Evolutionary conservation across 225 moss, liverwort and hornwort species (phyloP).

Genomic region (Marchantia paleacea): DNA sequence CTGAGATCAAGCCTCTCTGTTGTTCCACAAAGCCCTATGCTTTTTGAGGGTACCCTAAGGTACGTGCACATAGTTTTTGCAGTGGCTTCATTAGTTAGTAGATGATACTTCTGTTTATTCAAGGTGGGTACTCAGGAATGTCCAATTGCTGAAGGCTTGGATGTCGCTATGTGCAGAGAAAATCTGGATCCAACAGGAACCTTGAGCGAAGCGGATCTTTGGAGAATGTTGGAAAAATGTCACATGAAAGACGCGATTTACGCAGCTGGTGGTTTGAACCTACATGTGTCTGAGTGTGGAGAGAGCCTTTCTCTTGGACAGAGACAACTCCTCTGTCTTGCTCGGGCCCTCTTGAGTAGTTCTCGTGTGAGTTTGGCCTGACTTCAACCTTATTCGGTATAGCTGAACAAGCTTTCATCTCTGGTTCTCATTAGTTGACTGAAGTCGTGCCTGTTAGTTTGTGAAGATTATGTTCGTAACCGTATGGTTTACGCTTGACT

Average conservation of each 20-base stretch:
- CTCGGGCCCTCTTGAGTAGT: slow-evolving; percentile 78
- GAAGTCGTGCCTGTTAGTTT: background rate
- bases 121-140: background rate
- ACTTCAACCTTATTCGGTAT: background rate
- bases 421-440: background rate
- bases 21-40: slow-evolving; percentile 91
- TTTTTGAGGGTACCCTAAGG: slow-evolving; percentile 91
- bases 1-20: slow-evolving; percentile 76
- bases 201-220: slow-evolving; percentile 55
- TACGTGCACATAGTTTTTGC: slow-evolving; percentile 12
- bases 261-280: slow-evolving; percentile 66
- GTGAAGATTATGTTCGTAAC: background rate
- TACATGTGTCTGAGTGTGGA: slow-evolving; percentile 71
- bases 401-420: background rate
- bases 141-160: background rate
- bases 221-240: slow-evolving; percentile 88
- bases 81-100: background rate
- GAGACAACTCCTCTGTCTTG: slow-evolving; percentile 85
- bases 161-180: slow-evolving; percentile 45
- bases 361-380: slow-evolving; percentile 28
- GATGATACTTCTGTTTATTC: background rate
- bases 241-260: slow-evolving; percentile 73
- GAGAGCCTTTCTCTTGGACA: slow-evolving; percentile 89
- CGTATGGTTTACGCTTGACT: background rate
- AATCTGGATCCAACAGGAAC: slow-evolving; percentile 68